phyloP scores from a whole-genome alignment of 1,139 yeast species.

The Debaryomycetaceae sp. region DNA sequence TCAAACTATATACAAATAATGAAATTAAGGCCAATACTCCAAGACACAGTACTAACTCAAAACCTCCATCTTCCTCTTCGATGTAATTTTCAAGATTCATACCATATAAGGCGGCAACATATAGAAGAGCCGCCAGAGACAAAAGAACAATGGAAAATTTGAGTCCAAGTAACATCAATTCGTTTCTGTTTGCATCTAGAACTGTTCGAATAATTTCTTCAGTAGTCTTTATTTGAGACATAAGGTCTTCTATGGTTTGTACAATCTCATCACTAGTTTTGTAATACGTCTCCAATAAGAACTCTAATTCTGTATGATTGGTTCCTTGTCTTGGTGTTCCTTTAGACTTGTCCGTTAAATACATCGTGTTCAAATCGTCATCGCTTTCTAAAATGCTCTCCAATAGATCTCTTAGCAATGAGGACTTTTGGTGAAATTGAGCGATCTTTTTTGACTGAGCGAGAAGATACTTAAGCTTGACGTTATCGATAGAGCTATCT shows the following conservation, averaged over 20 bases:
- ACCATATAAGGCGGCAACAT: constrained; percentile 43
- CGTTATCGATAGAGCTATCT: constrained; percentile 39
- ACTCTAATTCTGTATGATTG: constrained; percentile 42
- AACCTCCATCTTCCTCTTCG: constrained; percentile 34
- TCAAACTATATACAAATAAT: constrained; percentile 26
- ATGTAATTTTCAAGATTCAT: constrained; percentile 39
- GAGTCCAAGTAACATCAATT: constrained; percentile 44
- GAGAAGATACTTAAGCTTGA: constrained; percentile 36
- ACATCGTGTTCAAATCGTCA: constrained; percentile 39
- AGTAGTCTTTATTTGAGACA: constrained; percentile 42
- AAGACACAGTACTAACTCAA: constrained; percentile 28
- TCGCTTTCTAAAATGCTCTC: constrained; percentile 40
- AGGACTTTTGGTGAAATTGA: constrained; percentile 42
- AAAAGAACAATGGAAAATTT: constrained; percentile 41
- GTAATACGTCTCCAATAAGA: constrained; percentile 42
- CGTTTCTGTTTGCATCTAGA: constrained; percentile 45
- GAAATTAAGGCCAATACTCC: constrained; percentile 24
- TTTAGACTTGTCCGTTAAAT: constrained; percentile 27
- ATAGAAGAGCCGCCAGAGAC: constrained; percentile 38
- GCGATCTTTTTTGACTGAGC: constrained; percentile 44
- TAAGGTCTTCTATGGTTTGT: constrained; percentile 40
- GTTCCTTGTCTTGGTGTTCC: constrained; percentile 25
- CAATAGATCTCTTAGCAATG: constrained; percentile 36
- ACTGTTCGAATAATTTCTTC: constrained; percentile 47
- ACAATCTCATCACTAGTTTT: constrained; percentile 45